Evolutionary conservation across 73 alveolate genomes (phyloP), one percentile per base, ranked within the genome.

Genomic region (Paramecium caudatum): DNA sequence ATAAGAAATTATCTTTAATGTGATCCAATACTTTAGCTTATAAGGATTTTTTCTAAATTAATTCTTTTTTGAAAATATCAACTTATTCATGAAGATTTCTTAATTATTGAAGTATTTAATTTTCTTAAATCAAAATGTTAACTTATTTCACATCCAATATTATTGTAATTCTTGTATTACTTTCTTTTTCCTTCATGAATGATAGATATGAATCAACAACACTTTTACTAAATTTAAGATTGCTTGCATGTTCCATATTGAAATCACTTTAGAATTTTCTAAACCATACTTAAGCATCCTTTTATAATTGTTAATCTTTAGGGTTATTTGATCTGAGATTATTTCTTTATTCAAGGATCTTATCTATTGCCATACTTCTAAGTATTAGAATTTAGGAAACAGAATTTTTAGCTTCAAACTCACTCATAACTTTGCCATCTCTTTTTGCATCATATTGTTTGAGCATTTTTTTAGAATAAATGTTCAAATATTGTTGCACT

Each of bases 211-310:
- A 12, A 74, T 74, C 88, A 27, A 74, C 32, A 4, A 74, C 62
- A 27, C 8, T 74, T 25, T 47, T 74, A 74, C 88, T 74, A 74
- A 74, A 74, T 43, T 45, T 74, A 15, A 74, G 10, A 74, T 74
- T 74, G 32, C 69, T 41, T 9, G 88, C 88, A 74, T 74, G 88
- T 23, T 74, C 88, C 88, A 74, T 74, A 6, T 36, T 74, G 32
- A 74, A 74, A 19, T 37, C 39, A 15, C 10, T 37, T 19, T 37
- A 27, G 43, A 74, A 74, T 41, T 21, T 21, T 5, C 32, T 36
- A 74, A 74, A 74, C 88, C 88, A 74, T 6, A 37, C 47, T 37
- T 37, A 13, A 27, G 88, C 88, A 13, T 45, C 65, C 32, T 74
- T 74, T 43, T 74, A 74, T 0, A 9, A 5, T 13, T 41, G n/a